Evolutionary conservation across 169 alveolate species (phyloP), one percentile per base, ranked within the genome.

Genomic region (Plasmodium sp.): DNA sequence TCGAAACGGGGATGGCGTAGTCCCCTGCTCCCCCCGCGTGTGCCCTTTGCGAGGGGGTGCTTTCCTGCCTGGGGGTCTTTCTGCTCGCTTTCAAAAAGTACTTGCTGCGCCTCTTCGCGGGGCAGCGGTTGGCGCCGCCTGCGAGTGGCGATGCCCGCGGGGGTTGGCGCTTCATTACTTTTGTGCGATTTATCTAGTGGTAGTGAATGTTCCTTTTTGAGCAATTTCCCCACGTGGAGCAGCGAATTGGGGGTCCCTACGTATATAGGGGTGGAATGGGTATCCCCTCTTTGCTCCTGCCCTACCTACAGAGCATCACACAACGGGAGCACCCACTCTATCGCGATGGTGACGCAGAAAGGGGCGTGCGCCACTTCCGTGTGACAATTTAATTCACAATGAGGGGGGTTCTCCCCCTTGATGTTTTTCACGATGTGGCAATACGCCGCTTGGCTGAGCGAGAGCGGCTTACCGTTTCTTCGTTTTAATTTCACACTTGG

Each of bases 61-160:
- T 51, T 12, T 75, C 80, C 5, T 75, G n/a, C 62, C 58, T 54
- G 75, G 27, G 6, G 16, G 22, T 75, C 80, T 10, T 77, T 75
- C n/a, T 73, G 22, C 41, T 73, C 12, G 33, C 31, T 74, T 85
- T 85, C 16, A 41, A 73, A 51, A 85, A 85, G 77, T 85, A 85
- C 33, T 75, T 85, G 31, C 93, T 85, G 39, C 58, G 75, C 85
- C 75, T 85, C 27, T 81, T 81, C 39, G 2, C 2, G 34, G 41
- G 45, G 74, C 16, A 33, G 31, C 74, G 72, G 18, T 51, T 14
- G 62, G 62, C 22, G 1, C 62, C 62, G 62, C 62, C 9, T 0
- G 18, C 22, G 16, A 14, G 62, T 51, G 62, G 27, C 22, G 62
- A 51, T 51, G 16, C 9, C 6, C 0, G 6, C n/a, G 77, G 36